Evolutionary conservation across 352 stramenopile species (phyloP), one percentile per base, ranked within the genome.

Genomic region (Hyaloperonospora brassicae): DNA sequence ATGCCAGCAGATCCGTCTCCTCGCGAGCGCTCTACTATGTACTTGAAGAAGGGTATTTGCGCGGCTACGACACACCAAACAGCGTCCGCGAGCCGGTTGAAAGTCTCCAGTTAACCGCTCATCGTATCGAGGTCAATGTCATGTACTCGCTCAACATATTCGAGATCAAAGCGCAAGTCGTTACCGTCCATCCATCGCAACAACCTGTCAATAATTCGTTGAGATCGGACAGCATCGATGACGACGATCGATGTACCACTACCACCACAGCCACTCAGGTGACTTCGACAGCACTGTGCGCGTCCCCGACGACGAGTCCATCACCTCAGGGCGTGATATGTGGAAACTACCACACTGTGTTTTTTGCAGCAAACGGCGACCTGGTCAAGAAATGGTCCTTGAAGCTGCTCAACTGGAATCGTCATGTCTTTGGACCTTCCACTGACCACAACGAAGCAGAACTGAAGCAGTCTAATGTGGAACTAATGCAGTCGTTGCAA

Each of bases 331-430:
- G 40, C 17, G 24, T 56, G 6, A 41, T 66, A n/a, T 52, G 27
- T 17, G 52, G 54, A 11, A 60, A 56, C 36, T 62, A 61, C 27
- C 67, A 75, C 14, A 55, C 80, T 1, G 56, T 85, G 0, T 63
- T 87, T 38, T 86, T 86, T 24, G 68, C 79, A 5, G 61, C 69
- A n/a, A 67, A 67, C 44, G 76, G 72, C 51, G 48, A 70, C 8
- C 60, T 83, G 5, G 62, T 84, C 24, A 68, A 84, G 13, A 56
- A 55, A 21, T 89, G 79, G 79, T 59, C 72, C 10, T 42, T 55
- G 0, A 82, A 76, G 54, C 30, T 89, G 23, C 50, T 86, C 11
- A 89, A 89, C 43, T 89, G 79, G 79, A 86, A 84, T 52, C 70
- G 79, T 11, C 79, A 74, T 48, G 76, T 89, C 5, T 89, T 89